Conservation (phyloP, 345 rosid genomes). For the Trapa bicornis region DNA sequence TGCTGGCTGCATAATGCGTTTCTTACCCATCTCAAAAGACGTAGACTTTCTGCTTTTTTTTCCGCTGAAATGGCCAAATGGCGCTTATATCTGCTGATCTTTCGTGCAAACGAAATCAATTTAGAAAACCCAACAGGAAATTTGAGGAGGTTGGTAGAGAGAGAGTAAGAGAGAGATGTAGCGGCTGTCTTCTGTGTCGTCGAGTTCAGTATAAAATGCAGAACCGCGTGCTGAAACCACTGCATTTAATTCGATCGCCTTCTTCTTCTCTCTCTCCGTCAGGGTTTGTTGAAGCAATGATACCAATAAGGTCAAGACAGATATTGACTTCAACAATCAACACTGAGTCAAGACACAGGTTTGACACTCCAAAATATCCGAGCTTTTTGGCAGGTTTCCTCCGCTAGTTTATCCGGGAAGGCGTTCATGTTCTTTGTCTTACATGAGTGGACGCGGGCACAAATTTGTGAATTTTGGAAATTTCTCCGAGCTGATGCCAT, state of each 20-base stretch:
- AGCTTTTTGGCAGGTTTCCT: not conserved
- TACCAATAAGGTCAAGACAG: not conserved
- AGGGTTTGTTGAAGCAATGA: not conserved
- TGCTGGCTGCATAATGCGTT: constrained; percentile 40
- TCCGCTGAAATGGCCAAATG: not conserved
- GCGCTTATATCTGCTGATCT: not conserved
- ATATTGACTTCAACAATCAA: not conserved
- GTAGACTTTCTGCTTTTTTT: not conserved
- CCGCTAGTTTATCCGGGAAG: not conserved
- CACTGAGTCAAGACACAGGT: not conserved
- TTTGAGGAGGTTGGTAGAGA: not conserved
- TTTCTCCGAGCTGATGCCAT: too few relatives aligned
- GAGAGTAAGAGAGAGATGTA: not conserved
- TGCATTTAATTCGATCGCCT: constrained; percentile 1
- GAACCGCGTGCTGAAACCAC: not conserved
- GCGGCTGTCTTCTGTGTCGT: not conserved
- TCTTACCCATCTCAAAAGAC: constrained; percentile 38
- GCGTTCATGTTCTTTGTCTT: not conserved
- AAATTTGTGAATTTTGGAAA: too few relatives aligned
- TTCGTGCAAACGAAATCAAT: not conserved
- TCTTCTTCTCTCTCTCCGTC: not conserved
- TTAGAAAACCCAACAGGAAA: not conserved
- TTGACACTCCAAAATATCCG: not conserved
- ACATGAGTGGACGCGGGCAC: too few relatives aligned
- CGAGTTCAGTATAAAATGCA: not conserved